Evolutionary conservation across 805 yeast species (phyloP).

Genomic region (Candida incommunis): DNA sequence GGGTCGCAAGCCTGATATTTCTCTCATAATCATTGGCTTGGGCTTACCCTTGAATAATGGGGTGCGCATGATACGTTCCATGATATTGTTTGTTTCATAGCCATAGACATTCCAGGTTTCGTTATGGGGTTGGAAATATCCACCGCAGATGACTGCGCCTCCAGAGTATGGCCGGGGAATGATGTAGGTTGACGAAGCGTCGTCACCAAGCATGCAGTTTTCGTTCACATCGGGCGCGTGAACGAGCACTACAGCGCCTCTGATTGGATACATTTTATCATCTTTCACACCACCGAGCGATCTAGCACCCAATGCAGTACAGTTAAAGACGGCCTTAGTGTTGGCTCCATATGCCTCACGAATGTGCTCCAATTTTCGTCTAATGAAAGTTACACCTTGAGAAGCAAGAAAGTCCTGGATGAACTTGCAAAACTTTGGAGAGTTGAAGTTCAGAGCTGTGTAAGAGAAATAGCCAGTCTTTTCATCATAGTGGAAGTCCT

Average conservation of each 20-base stretch:
- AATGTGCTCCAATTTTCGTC: slow-evolving; percentile 36
- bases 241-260: slow-evolving; percentile 70
- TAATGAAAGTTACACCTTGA: slow-evolving; percentile 38
- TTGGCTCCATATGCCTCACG: slow-evolving; percentile 31
- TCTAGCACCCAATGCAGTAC: slow-evolving; percentile 63
- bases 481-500: slow-evolving; percentile 28
- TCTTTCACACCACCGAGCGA: slow-evolving; percentile 54
- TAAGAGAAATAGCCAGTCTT: slow-evolving; percentile 29
- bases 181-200: slow-evolving; percentile 39
- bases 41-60: slow-evolving; percentile 12
- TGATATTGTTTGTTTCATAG: slow-evolving; percentile 45
- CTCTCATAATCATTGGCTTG: slow-evolving; percentile 39
- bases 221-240: slow-evolving; percentile 54
- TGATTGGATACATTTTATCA: slow-evolving; percentile 45
- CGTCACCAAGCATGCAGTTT: slow-evolving; percentile 24
- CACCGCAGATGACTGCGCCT: slow-evolving; percentile 62
- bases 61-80: slow-evolving; percentile 37
- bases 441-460: slow-evolving; percentile 56
- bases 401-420: slow-evolving; percentile 30
- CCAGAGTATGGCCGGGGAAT: slow-evolving; percentile 59
- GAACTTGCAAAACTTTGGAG: slow-evolving; percentile 44
- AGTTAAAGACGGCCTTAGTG: slow-evolving; percentile 48
- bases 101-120: slow-evolving; percentile 48
- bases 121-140: slow-evolving; percentile 49
- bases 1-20: slow-evolving; percentile 67